phyloP scores from a whole-genome alignment of 306 rosid genomes.

The Lupinus albus region DNA sequence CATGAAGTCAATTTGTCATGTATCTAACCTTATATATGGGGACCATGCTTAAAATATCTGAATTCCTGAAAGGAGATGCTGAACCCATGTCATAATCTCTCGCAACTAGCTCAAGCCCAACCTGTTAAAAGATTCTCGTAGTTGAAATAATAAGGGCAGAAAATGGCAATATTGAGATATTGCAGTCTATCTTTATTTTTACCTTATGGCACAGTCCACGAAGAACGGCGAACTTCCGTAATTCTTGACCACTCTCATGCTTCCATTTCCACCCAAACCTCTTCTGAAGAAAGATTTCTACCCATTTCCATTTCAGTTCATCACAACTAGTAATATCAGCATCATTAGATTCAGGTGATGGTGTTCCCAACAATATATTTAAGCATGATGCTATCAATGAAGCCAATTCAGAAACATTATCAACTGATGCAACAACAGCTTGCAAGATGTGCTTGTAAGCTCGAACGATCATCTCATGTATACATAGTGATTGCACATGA shows the following conservation, averaged over 20 bases:
- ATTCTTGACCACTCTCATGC: constrained; percentile 60
- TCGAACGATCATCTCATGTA: constrained; percentile 94
- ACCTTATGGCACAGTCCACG: constrained; percentile 98
- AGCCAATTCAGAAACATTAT: constrained; percentile 76
- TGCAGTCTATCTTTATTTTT: constrained; percentile 29
- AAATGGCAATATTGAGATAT: not conserved
- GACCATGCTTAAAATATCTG: constrained; percentile 87
- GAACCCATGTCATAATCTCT: constrained; percentile 84
- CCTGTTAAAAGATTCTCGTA: constrained; percentile 57
- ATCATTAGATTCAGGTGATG: constrained; percentile 58
- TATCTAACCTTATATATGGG: constrained; percentile 85
- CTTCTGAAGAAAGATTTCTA: constrained; percentile 77
- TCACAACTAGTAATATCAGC: constrained; percentile 53
- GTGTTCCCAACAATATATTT: constrained; percentile 79
- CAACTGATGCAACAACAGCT: constrained; percentile 87
- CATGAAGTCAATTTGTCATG: constrained; percentile 2
- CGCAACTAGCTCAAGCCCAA: constrained; percentile 96
- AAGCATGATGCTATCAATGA: constrained; percentile 80
- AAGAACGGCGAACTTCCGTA: constrained; percentile 85
- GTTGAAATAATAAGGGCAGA: constrained; percentile 29
- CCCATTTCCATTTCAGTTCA: constrained; percentile 87
- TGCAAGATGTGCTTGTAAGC: constrained; percentile 94
- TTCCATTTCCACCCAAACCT: constrained; percentile 92
- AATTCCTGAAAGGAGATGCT: constrained; percentile 71
- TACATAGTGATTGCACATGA: constrained; percentile 91